Percentiles rank a stretch among this genome's conserved stretches.
Evolutionary conservation across 1,139 yeast species (phyloP).

Genomic region (Pichia sp.): DNA sequence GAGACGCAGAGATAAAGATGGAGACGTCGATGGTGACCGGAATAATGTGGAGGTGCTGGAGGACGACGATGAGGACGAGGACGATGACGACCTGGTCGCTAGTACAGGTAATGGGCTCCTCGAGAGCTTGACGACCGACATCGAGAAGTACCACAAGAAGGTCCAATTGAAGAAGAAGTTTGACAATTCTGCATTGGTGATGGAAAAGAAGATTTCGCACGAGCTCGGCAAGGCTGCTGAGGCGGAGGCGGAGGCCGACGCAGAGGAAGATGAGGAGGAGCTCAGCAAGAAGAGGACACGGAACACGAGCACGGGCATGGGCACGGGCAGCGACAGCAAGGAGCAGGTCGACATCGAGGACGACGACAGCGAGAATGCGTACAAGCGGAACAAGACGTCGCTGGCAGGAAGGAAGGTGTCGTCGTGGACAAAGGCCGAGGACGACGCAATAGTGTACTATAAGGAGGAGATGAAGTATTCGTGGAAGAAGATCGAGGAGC

Average conservation of each 20-base stretch:
- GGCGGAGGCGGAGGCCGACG: neutral
- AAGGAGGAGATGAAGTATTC: conserved; percentile 35
- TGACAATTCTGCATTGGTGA: conserved; percentile 11
- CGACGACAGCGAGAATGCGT: neutral
- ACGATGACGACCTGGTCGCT: conserved; percentile 8
- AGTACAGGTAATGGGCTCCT: conserved; percentile 15
- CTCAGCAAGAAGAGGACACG: neutral
- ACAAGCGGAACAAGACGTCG: neutral
- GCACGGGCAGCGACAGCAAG: neutral
- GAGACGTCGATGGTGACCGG: conserved; percentile 4
- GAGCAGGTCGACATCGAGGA: neutral
- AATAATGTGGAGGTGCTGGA: neutral
- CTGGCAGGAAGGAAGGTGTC: neutral
- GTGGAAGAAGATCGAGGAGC: conserved; percentile 37
- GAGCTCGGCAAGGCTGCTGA: conserved; percentile 8
- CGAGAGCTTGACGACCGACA: conserved; percentile 25
- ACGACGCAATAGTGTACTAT: conserved; percentile 35
- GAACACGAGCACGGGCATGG: neutral
- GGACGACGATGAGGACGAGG: conserved; percentile 5
- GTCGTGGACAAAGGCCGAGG: conserved; percentile 37
- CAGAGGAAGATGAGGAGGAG: neutral
- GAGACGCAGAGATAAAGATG: neutral
- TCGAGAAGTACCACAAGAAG: conserved; percentile 28
- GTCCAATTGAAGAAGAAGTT: conserved; percentile 22
- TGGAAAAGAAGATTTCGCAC: conserved; percentile 12